Evolutionary conservation across 2,329 filamentous ascomycete species (phyloP).

Genomic region (Capronia epimyces): DNA sequence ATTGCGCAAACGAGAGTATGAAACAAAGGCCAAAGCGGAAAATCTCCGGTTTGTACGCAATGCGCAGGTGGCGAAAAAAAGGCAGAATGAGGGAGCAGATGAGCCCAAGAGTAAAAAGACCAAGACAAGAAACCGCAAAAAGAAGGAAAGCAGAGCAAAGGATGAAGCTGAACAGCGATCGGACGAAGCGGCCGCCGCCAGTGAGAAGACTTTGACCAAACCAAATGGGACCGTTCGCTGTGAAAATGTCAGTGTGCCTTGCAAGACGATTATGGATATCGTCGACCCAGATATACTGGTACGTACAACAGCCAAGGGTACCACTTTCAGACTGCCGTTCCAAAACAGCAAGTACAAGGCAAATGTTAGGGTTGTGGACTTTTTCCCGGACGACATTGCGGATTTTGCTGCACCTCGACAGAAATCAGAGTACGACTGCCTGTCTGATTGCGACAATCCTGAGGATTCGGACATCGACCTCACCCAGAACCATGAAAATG

Average conservation of each 20-base stretch:
- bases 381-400: constrained; percentile 62
- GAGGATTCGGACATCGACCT: constrained; percentile 26
- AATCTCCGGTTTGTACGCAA: constrained; percentile 29
- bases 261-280: constrained; percentile 45
- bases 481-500: constrained; percentile 18
- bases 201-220: constrained; percentile 1
- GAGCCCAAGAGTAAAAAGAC: constrained; percentile 28
- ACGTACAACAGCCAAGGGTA: constrained; percentile 43
- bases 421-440: constrained; percentile 46
- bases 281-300: constrained; percentile 44
- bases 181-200: background rate
- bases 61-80: constrained; percentile 18
- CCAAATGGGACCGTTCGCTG: constrained; percentile 42
- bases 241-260: constrained; percentile 39
- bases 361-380: constrained; percentile 75
- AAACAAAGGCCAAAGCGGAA: constrained; percentile 27
- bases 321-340: constrained; percentile 59
- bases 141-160: constrained; percentile 31
- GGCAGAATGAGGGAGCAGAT: constrained; percentile 30
- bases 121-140: constrained; percentile 24
- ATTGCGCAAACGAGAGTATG: constrained; percentile 61
- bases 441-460: constrained; percentile 41
- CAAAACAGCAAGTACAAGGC: constrained; percentile 63
- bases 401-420: constrained; percentile 59
- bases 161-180: background rate